Base-by-base conservation (phyloP, 140 eudicot species). In the Senecio squalidus region DNA sequence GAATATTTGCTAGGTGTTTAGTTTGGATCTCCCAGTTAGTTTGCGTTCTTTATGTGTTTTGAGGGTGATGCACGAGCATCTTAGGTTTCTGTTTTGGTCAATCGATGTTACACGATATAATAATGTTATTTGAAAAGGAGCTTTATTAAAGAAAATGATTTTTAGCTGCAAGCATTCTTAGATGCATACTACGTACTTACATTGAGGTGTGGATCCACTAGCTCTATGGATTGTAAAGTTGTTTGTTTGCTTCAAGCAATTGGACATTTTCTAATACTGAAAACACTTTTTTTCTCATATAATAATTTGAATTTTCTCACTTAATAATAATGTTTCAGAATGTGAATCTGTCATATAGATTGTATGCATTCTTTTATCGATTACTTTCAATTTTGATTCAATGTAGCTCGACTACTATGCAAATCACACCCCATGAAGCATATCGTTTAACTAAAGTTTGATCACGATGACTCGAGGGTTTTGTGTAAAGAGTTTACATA, bases 151-250 rank as follows among this genome's bases (percentile, higher is more conserved):
- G 11, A 40, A 51, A 51, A 59, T 66, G 46, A 65, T 62, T 62
- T 54, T 61, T 76, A 66, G 65, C 71, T 67, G 84, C 70, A 76
- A 46, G 53, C 57, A 57, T 62, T 57, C 33, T 10, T 69, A 55
- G 62, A 70, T 22, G 17, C 15, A 56, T 45, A 69, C 66, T 44
- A 34, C 73, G 67, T 77, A 70, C 55, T 78, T 66, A 56, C 61
- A 29, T 31, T 67, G 61, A 72, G 61, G 76, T 70, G 66, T 68
- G 44, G 64, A 63, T 40, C 82, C 90, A 79, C 84, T 74, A 70
- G 11, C 80, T 64, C 70, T 73, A 77, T 78, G 56, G 64, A 61
- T 41, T 13, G 45, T 62, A 71, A 63, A 71, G 71, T 55, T 55
- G 72, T 63, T 63, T 55, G 61, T 55, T 63, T 64, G 47, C 64